These are phyloP conservation scores for Elaphomyces granulatus DNA, from an alignment of 495 filamentous ascomycete genomes.

Conservation along the genomic window DNA sequence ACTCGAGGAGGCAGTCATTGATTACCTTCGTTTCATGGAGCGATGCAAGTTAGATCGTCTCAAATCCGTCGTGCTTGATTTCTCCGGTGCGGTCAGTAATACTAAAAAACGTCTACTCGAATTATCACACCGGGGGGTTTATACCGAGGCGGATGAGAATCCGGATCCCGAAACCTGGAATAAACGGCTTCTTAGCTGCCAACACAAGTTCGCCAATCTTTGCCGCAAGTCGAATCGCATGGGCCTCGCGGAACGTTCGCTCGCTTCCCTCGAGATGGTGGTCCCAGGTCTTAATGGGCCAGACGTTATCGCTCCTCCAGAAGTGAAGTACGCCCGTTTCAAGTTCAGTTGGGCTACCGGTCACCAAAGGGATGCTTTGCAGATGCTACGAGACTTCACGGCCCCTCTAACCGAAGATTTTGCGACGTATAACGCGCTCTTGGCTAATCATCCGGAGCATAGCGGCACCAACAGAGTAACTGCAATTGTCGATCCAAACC, in stretches of 20 bases:
- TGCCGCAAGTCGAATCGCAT: constrained; percentile 91
- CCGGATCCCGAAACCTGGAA: constrained; percentile 96
- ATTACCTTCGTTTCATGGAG: constrained; percentile 90
- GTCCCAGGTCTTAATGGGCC: constrained; percentile 38
- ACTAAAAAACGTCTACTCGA: constrained; percentile 96
- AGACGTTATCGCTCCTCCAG: constrained; percentile 45
- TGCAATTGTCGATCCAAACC: constrained; percentile 36
- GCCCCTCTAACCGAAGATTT: constrained; percentile 61
- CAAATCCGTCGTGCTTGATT: constrained; percentile 91
- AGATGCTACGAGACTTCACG: constrained; percentile 70
- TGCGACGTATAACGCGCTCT: constrained; percentile 41
- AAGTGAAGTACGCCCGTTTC: constrained; percentile 78
- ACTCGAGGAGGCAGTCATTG: constrained; percentile 83
- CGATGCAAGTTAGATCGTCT: constrained; percentile 91
- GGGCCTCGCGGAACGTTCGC: constrained; percentile 91
- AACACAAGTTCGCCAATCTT: constrained; percentile 93
- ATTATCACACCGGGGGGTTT: constrained; percentile 88
- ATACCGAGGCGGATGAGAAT: too few relatives aligned
- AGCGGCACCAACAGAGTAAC: constrained; percentile 44
- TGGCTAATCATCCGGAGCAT: constrained; percentile 28
- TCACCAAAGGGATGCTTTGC: constrained; percentile 56
- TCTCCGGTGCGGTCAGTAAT: constrained; percentile 94
- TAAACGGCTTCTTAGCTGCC: constrained; percentile 82
- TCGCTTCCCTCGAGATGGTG: constrained; percentile 63
- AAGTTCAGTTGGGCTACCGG: constrained; percentile 88